A percentile compares a stretch with the other conserved stretches of the same genome.
Conservation (phyloP, 129 eudicot species). For the Kitagawia praeruptora region DNA sequence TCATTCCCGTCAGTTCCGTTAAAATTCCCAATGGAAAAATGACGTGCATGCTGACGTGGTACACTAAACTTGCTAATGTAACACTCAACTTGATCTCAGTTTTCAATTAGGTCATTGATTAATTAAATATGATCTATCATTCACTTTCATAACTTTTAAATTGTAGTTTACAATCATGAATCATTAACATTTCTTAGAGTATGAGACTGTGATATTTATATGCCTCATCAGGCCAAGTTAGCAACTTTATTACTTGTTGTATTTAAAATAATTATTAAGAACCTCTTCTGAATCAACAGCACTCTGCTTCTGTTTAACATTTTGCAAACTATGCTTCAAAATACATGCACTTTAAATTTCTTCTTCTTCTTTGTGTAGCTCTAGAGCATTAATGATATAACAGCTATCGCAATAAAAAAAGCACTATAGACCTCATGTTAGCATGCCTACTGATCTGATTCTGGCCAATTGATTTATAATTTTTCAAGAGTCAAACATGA, state of each 20-base stretch:
- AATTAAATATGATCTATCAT: too few species aligned
- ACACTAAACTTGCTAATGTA: too few species aligned
- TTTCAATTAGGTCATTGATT: too few species aligned
- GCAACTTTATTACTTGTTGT: not conserved
- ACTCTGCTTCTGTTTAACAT: not conserved
- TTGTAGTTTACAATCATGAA: not conserved
- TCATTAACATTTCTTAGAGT: not conserved
- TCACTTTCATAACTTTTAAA: not conserved
- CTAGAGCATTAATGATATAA: not conserved
- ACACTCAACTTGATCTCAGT: too few species aligned
- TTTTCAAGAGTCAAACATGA: not conserved
- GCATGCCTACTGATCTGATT: not conserved
- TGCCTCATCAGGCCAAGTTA: not conserved
- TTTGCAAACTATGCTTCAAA: not conserved
- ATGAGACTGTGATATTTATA: not conserved
- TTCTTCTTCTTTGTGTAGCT: not conserved
- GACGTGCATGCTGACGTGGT: too few species aligned
- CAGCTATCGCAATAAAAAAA: not conserved
- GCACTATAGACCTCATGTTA: not conserved
- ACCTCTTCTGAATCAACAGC: not conserved
- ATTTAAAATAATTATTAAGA: not conserved
- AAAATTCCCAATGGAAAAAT: too few species aligned
- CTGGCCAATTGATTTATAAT: not conserved
- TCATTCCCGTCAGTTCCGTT: too few species aligned
- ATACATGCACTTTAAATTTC: not conserved